Percentiles rank a stretch among this genome's conserved stretches.
phyloP scores from a whole-genome alignment of 2,329 filamentous ascomycete species.

The Colletotrichum higginsianum region DNA sequence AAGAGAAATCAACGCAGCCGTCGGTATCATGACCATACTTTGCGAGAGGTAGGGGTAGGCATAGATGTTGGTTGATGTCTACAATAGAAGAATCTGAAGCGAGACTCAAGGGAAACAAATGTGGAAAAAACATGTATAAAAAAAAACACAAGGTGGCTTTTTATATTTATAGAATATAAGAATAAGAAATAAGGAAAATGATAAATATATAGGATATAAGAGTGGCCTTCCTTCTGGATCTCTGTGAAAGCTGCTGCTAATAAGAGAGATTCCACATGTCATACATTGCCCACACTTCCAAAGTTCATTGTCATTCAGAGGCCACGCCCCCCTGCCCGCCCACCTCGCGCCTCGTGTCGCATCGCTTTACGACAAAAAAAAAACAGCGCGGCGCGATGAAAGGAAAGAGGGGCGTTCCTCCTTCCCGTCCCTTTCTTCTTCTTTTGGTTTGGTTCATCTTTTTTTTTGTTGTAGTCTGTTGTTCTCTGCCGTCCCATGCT shows the following conservation, averaged over 20 bases:
- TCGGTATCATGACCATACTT: slow-evolving; percentile 36
- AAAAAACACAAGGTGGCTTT: background rate
- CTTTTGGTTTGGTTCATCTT: background rate
- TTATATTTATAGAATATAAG: slow-evolving; percentile 24
- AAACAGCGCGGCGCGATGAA: too few relatives aligned
- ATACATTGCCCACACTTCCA: slow-evolving; percentile 38
- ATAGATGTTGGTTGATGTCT: background rate
- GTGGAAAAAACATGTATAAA: too few relatives aligned
- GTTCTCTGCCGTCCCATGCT: background rate
- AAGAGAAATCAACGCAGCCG: slow-evolving; percentile 27
- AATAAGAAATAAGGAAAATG: slow-evolving; percentile 41
- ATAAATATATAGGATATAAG: slow-evolving; percentile 37
- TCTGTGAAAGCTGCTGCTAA: slow-evolving; percentile 10
- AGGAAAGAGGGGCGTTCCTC: background rate
- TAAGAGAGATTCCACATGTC: slow-evolving; percentile 29
- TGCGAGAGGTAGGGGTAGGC: slow-evolving; percentile 20
- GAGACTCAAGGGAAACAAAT: slow-evolving; percentile 22
- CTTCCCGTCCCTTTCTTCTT: slow-evolving; percentile 18
- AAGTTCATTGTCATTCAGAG: slow-evolving; percentile 35
- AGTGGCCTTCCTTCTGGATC: slow-evolving; percentile 34
- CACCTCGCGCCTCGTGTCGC: background rate
- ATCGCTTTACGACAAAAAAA: too few relatives aligned
- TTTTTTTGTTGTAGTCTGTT: background rate
- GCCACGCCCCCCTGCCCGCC: background rate
- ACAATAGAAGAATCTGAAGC: slow-evolving; percentile 16